These are phyloP conservation scores for Lactarius deliciosus DNA, from an alignment of 768 basidiomycete genomes.

Conservation along the genomic window DNA sequence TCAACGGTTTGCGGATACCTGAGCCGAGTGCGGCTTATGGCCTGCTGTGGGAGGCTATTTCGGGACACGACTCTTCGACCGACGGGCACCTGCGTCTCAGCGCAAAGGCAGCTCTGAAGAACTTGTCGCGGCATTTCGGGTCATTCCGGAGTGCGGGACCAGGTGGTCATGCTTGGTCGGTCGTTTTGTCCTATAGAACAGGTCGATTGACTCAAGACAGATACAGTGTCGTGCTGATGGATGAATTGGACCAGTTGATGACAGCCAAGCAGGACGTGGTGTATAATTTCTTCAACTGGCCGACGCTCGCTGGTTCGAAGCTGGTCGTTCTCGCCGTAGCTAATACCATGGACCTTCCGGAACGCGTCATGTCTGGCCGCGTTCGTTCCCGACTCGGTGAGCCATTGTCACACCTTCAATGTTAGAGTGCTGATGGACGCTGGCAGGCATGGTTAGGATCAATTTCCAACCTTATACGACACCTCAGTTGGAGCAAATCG, in stretches of 20 bases:
- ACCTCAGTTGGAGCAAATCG: constrained; percentile 78
- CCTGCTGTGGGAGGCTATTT: constrained; percentile 91
- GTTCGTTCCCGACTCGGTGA: constrained; percentile 88
- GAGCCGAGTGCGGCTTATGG: constrained; percentile 92
- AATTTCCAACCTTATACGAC: constrained; percentile 90
- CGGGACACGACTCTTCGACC: constrained; percentile 64
- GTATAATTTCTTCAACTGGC: constrained; percentile 99
- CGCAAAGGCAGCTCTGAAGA: constrained; percentile 79
- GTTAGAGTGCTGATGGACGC: background rate
- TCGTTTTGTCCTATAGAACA: constrained; percentile 26
- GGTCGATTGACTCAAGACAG: constrained; percentile 15
- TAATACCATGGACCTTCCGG: constrained; percentile 97
- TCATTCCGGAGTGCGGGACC: constrained; percentile 65
- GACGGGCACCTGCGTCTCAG: constrained; percentile 66
- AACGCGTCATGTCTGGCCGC: constrained; percentile 88
- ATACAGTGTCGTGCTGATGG: constrained; percentile 90
- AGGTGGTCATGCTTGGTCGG: constrained; percentile 84
- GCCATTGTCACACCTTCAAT: constrained; percentile 29
- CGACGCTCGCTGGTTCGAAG: constrained; percentile 82
- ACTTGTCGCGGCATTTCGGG: constrained; percentile 76
- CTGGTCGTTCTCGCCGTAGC: constrained; percentile 96
- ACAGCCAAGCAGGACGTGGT: constrained; percentile 97
- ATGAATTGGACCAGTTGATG: constrained; percentile 95
- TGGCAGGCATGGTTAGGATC: constrained; percentile 76
- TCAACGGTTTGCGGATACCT: constrained; percentile 92